Conservation (phyloP, 2,329 filamentous ascomycete genomes). For the Aspergillus nomiae region DNA sequence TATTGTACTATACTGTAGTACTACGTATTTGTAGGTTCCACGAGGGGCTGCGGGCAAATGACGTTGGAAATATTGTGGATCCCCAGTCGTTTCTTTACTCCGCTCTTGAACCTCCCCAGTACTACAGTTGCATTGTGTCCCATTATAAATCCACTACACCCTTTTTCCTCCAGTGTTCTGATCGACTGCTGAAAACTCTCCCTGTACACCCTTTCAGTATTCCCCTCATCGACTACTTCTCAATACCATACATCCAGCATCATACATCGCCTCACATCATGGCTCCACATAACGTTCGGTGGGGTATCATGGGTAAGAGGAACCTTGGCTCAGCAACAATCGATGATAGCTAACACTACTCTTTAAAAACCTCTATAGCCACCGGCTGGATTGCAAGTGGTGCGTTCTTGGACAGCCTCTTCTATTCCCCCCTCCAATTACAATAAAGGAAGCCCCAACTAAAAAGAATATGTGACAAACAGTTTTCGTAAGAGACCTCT, state of each 20-base stretch:
- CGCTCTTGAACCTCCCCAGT: background rate
- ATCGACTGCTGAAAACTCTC: background rate
- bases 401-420: slow-evolving; percentile 22
- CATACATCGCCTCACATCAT: slow-evolving; percentile 22
- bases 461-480: slow-evolving; percentile 4
- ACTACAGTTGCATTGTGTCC: background rate
- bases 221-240: slow-evolving; percentile 1
- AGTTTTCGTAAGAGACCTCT: slow-evolving; percentile 75
- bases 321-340: background rate
- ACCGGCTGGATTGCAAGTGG: slow-evolving; percentile 47
- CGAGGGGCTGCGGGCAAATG: background rate
- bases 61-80: background rate
- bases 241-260: background rate
- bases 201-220: background rate
- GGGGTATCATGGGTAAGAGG: slow-evolving; percentile 47
- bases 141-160: background rate
- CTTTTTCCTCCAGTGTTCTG: background rate
- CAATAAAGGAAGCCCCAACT: background rate
- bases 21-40: background rate
- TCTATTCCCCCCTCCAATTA: background rate
- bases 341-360: slow-evolving; percentile 17
- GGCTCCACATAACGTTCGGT: slow-evolving; percentile 40
- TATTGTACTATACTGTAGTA: background rate
- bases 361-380: slow-evolving; percentile 30
- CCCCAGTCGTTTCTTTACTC: background rate